Percentiles rank a stretch among this genome's conserved stretches.
Evolutionary conservation across 2,329 filamentous ascomycete genomes (phyloP).

Genomic region (Fusarium brevicatenulatum): DNA sequence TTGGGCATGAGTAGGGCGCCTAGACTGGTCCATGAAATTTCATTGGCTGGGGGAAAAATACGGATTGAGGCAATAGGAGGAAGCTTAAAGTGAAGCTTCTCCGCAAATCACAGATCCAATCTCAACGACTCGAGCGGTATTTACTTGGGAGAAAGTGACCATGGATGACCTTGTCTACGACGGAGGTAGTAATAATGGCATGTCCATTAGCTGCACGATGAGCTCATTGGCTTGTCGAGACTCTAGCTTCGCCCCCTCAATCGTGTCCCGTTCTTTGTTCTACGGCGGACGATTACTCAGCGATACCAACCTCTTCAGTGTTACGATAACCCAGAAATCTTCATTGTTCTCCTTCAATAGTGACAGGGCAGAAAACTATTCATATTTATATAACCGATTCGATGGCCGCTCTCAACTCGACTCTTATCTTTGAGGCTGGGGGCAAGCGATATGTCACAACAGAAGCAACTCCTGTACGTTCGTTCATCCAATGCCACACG

Average conservation of each 20-base stretch:
- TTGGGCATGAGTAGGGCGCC: accelerated
- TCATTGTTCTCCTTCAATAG: not conserved
- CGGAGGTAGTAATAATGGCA: accelerated
- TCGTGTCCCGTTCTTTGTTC: not conserved
- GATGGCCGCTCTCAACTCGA: not conserved
- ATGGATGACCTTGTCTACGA: accelerated
- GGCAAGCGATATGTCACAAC: not conserved
- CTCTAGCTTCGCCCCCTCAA: not conserved
- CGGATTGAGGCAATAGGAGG: too few relatives aligned
- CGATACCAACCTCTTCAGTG: not conserved
- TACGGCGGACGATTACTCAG: accelerated
- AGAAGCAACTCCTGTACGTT: not conserved
- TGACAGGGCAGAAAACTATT: too few relatives aligned
- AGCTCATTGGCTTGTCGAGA: not conserved
- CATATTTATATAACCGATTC: too few relatives aligned
- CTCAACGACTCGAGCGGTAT: not conserved
- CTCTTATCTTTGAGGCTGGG: not conserved
- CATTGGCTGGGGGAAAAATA: not conserved
- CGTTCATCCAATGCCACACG: accelerated
- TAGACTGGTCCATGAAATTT: not conserved
- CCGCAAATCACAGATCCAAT: not conserved
- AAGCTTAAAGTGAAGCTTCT: not conserved
- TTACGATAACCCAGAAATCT: accelerated
- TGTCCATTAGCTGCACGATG: accelerated
- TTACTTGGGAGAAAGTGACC: not conserved